Evolutionary conservation across 352 stramenopile genomes (phyloP).

Genomic region (Elongisporangium undulatum): DNA sequence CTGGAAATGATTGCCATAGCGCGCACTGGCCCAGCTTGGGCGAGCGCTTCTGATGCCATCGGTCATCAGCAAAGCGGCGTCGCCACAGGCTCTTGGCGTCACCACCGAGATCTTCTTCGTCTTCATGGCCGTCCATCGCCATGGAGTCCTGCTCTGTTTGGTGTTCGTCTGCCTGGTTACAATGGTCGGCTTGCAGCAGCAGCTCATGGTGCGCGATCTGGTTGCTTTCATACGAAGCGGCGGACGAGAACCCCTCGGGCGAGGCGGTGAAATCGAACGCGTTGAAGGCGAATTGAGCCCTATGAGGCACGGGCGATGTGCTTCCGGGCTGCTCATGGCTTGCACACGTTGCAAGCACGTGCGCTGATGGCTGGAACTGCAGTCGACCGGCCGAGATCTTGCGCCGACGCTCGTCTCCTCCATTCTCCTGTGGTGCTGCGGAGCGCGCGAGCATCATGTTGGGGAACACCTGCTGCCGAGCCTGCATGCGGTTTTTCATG

Average conservation of each 20-base stretch:
- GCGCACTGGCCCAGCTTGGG: conserved; percentile 36
- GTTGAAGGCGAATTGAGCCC: conserved; percentile 19
- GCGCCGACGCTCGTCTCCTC: conserved; percentile 27
- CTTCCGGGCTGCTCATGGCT: background rate
- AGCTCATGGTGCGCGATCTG: conserved; percentile 4
- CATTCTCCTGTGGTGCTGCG: conserved; percentile 7
- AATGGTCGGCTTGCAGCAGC: conserved; percentile 3
- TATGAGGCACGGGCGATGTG: conserved; percentile 13
- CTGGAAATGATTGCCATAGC: conserved; percentile 20
- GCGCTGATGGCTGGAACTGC: conserved; percentile 10
- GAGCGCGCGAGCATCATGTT: background rate
- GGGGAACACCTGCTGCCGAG: conserved; percentile 11
- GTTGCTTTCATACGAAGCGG: conserved; percentile 1
- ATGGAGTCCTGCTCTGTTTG: conserved; percentile 2
- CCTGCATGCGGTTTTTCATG: conserved; percentile 27
- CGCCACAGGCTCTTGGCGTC: conserved; percentile 28
- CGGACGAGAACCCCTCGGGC: conserved; percentile 31
- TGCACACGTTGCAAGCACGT: background rate
- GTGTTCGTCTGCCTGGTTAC: background rate
- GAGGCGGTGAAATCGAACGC: conserved; percentile 43
- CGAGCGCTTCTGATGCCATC: conserved; percentile 8
- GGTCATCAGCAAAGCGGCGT: conserved; percentile 15
- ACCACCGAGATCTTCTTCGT: conserved; percentile 2
- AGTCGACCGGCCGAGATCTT: conserved; percentile 28
- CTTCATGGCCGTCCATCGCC: background rate